A percentile compares a stretch with the other conserved stretches of the same genome.
These are phyloP conservation scores for Apiospora aurea DNA, from an alignment of 2,329 filamentous ascomycete genomes.

Conservation along the genomic window DNA sequence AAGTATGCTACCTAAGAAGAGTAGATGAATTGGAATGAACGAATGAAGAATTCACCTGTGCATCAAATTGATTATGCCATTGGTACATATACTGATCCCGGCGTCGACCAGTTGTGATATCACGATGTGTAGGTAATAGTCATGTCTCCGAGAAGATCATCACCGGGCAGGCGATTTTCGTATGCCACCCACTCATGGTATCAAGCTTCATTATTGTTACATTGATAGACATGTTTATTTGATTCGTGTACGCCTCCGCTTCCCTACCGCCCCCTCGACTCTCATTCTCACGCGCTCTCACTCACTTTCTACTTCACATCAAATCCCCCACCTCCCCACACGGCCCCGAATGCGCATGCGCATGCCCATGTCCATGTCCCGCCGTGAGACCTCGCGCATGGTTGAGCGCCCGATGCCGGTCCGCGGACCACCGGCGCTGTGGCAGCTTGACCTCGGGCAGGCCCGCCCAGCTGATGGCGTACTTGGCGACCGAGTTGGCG, in stretches of 20 bases:
- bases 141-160: too few species aligned
- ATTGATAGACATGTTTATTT: too few species aligned
- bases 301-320: neutral
- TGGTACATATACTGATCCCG: neutral
- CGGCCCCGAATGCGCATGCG: slow-evolving; percentile 25
- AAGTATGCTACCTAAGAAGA: too few species aligned
- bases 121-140: too few species aligned
- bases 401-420: neutral
- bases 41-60: neutral
- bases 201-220: too few species aligned
- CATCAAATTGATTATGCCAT: neutral
- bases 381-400: neutral
- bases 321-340: slow-evolving; percentile 21
- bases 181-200: too few species aligned
- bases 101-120: too few species aligned
- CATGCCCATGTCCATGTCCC: neutral
- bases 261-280: too few species aligned
- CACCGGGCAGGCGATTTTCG: too few species aligned
- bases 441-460: slow-evolving; percentile 23
- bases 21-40: too few species aligned
- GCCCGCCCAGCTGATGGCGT: slow-evolving; percentile 24
- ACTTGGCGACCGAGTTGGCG: slow-evolving; percentile 29
- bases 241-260: too few species aligned
- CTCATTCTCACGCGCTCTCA: neutral
- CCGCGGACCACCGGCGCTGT: slow-evolving; percentile 26